Evolutionary conservation across 768 basidiomycete species (phyloP), one percentile per base, ranked within the genome.

Genomic region (Holtermannia corniformis): DNA sequence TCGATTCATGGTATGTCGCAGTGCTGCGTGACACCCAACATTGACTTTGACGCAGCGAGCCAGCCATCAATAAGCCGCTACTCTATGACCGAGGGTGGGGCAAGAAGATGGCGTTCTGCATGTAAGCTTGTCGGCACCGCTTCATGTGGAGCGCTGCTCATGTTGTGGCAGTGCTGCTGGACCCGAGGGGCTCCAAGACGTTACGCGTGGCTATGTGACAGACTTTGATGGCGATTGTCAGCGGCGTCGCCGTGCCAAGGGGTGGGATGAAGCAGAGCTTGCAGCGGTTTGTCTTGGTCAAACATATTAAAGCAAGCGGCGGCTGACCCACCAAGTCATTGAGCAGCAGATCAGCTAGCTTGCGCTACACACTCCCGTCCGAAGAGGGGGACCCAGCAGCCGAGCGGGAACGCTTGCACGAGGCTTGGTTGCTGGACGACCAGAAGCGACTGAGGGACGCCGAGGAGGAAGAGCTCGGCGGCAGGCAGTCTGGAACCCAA

Each of bases 71-170:
- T 56, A 64, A 72, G 43, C 73, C 72, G 2, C 44, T 73, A n/a
- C 54, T 76, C 19, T 76, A 76, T 55, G 72, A 67, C 24, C 54
- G 63, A 28, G 75, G 75, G 0, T 76, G 75, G 75, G 73, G 72
- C 1, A 76, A 76, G 69, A 70, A 70, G 51, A 72, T 73, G 60
- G 70, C 68, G 28, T 75, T 73, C 57, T 67, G 66, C 52, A 16
- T 70, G 61, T 68, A 49, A 65, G 61, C 56, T 68, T 22, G 62
- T 50, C 32, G 49, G 26, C 19, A n/a, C 23, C 24, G 3, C 19
- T 5, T 22, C 20, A 49, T 47, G 44, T 47, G 28, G 3, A 10
- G 16, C 13, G 24, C 44, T 41, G 47, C 44, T 53, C 7, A 45
- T 25, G 20, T 20, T 44, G 22, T 3, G 5, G 23, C 44, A 68